A percentile compares a stretch with the other conserved stretches of the same genome.
phyloP scores from a whole-genome alignment of 495 filamentous ascomycete species.

The Penicillium diatomitis region DNA sequence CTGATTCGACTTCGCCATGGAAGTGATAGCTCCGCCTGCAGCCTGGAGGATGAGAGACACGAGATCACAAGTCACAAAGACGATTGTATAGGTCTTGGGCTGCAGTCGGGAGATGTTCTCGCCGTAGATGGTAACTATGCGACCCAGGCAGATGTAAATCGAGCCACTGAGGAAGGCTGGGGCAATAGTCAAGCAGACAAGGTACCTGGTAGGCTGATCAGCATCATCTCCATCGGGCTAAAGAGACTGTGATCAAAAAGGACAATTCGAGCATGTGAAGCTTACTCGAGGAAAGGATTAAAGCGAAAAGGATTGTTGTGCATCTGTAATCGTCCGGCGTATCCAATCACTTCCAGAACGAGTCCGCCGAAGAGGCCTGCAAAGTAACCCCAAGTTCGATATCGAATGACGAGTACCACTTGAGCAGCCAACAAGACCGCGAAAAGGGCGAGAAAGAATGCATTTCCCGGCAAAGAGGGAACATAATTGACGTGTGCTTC shows the following conservation, averaged over 20 bases:
- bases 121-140: slow-evolving; percentile 41
- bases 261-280: too few species aligned
- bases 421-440: background rate
- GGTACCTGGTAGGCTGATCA: slow-evolving; percentile 16
- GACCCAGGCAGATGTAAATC: slow-evolving; percentile 47
- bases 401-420: background rate
- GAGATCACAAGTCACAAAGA: slow-evolving; percentile 29
- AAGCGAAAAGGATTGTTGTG: slow-evolving; percentile 22
- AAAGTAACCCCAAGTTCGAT: slow-evolving; percentile 23
- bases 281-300: slow-evolving; percentile 7
- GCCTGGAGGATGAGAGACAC: slow-evolving; percentile 30
- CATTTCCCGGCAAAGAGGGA: background rate
- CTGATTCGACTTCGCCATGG: slow-evolving; percentile 22
- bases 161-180: slow-evolving; percentile 46
- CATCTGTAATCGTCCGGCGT: slow-evolving; percentile 20
- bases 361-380: slow-evolving; percentile 16
- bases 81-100: slow-evolving; percentile 39
- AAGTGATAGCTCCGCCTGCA: slow-evolving; percentile 40
- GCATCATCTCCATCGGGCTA: too few species aligned
- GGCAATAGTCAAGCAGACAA: slow-evolving; percentile 45
- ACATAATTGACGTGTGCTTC: background rate
- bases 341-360: slow-evolving; percentile 28
- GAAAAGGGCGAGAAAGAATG: background rate
- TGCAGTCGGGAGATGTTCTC: slow-evolving; percentile 33
- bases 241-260: too few species aligned